Base-by-base conservation (phyloP, 164 flowering plant genomes). In the Brasenia schreberi region DNA sequence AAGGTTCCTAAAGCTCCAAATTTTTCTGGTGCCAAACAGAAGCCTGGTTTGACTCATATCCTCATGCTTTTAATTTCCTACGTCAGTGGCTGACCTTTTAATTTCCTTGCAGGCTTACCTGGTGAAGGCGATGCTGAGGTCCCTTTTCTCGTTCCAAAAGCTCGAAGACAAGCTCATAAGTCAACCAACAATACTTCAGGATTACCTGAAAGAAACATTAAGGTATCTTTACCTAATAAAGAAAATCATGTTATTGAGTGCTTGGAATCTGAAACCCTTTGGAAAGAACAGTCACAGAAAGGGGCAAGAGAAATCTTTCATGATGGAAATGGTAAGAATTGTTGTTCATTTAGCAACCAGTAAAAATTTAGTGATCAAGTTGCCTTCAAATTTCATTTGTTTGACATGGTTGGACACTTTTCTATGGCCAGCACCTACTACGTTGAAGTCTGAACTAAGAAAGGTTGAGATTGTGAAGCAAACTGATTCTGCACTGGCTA, bases 131-230 rank as follows among this genome's bases (percentile, higher is more conserved):
- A 78, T 61, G 78, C 70, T 75, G 82, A 79, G 52, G 66, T 67
- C 61, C 69, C 77, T 19, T 68, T 72, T 66, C 64, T 74, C 71
- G 90, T 79, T 64, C 72, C 72, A 33, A 72, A 81, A 43, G 61
- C 73, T 3, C 84, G 88, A 66, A 82, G 80, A 73, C 87, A 73
- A 73, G 69, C 82, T 42, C 81, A 76, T 76, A 79, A 86, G 23
- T 82, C 73, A 7, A 6, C 59, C 59, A 88, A 62, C 72, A 78
- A 68, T 73, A n/a, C 7, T 12, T 66, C 76, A 65, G 86, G 80
- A n/a, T n/a, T n/a, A n/a, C n/a, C n/a, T 59, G 92, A 85, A 60
- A 83, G 78, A 66, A 84, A 73, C 65, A 18, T 66, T 68, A 83
- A 70, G 58, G 42, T 56, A 39, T 6, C 71, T 44, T 33, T 75